Percentiles rank a stretch among this genome's conserved stretches.
Evolutionary conservation across 139 green algal genomes (phyloP).

Genomic region (Chara braunii): DNA sequence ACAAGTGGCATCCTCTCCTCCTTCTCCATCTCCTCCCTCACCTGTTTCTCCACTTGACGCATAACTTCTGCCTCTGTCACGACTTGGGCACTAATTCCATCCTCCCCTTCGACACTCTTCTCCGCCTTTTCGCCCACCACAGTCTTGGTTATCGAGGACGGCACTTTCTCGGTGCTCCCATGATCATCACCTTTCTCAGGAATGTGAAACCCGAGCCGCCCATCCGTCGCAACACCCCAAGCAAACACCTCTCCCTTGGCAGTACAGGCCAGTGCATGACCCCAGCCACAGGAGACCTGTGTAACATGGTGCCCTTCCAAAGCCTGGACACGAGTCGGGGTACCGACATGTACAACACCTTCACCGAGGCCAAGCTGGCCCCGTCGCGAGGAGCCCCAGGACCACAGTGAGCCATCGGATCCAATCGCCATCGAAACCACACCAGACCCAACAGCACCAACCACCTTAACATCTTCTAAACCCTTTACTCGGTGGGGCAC

Average conservation of each 20-base stretch:
- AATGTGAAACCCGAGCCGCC: conserved; percentile 19
- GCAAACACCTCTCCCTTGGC: conserved; percentile 25
- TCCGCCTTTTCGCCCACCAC: too few species aligned
- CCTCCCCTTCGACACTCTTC: not conserved
- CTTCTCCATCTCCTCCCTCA: conserved; percentile 4
- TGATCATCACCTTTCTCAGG: conserved; percentile 1
- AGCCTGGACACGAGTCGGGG: conserved; percentile 1
- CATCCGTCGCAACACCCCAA: conserved; percentile 15
- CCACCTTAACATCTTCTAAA: conserved; percentile 13
- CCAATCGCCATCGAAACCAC: conserved; percentile 7
- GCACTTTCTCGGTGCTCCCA: not conserved
- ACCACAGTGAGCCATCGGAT: conserved; percentile 11
- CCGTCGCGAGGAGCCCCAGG: conserved; percentile 14
- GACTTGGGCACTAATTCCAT: not conserved
- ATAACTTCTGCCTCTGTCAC: not conserved
- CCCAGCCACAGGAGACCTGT: conserved; percentile 25
- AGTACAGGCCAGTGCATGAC: conserved; percentile 17
- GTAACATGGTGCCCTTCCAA: not conserved
- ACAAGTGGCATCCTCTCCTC: conserved; percentile 7
- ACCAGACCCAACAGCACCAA: conserved; percentile 7
- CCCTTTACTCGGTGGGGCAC: conserved; percentile 9
- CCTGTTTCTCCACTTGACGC: conserved; percentile 2
- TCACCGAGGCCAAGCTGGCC: conserved; percentile 24
- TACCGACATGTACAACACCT: not conserved
- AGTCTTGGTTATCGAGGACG: not conserved